A percentile compares a stretch with the other conserved stretches of the same genome.
Evolutionary conservation across 148 eudicot genomes (phyloP).

Genomic region (Polygonum maritimum): DNA sequence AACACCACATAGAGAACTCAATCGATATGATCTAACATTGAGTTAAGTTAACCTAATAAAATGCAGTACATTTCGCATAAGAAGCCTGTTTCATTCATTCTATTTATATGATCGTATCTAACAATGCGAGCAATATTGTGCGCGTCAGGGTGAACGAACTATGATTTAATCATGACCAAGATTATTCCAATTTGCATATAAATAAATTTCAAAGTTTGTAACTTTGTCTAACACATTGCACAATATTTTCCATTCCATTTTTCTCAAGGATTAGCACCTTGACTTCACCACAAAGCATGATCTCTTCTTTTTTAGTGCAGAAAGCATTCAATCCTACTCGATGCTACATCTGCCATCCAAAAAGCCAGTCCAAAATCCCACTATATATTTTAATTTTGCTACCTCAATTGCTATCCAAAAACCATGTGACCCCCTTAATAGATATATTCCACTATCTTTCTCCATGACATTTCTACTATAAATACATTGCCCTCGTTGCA

Average conservation of each 20-base stretch:
- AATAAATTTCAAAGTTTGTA: neutral
- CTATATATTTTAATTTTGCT: neutral
- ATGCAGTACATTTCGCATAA: too few species aligned
- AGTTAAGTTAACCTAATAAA: too few species aligned
- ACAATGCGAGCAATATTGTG: neutral
- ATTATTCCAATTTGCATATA: neutral
- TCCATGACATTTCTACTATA: neutral
- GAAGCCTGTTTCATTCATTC: too few species aligned
- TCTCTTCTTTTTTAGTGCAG: neutral
- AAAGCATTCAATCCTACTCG: constrained; percentile 3
- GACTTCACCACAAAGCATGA: neutral
- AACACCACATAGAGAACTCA: too few species aligned
- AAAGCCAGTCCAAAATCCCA: neutral
- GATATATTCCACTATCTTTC: neutral
- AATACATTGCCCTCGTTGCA: neutral
- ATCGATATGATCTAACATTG: too few species aligned
- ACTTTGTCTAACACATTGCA: neutral
- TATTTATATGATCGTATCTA: too few species aligned
- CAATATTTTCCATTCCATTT: neutral
- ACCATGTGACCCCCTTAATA: neutral
- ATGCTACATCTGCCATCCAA: neutral
- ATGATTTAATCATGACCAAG: neutral
- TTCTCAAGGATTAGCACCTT: neutral
- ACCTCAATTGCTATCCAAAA: neutral
- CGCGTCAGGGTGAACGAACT: neutral